Evolutionary conservation across 257 asterid species (phyloP), one percentile per base, ranked within the genome.

Genomic region (Apocynum venetum): DNA sequence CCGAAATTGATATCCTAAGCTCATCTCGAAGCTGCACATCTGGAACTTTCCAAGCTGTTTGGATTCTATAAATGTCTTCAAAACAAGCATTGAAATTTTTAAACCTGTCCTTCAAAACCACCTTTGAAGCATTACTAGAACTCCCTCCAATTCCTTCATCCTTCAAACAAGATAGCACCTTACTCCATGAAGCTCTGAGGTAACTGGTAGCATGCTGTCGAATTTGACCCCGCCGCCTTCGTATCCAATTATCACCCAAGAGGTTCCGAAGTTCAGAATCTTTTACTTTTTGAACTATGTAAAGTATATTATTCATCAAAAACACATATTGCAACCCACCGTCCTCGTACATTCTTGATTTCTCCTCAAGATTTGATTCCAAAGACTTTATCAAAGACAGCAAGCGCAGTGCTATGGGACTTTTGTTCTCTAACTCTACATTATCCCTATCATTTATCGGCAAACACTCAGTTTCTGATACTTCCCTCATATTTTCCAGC

Each of bases 11-110:
- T 79, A 96, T 91, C 83, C 93, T 86, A 75, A 96, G 99, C 85
- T 96, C 98, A 80, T 96, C 99, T 0, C 99, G 95, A 71, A 96
- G 97, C 84, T 96, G 99, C 69, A 89, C 82, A 85, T 96, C 98
- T 25, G 96, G 97, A 47, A 96, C 97, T 87, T 91, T 93, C 98
- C 99, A 96, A 77, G 95, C 92, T 0, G 98, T 90, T 81, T 96
- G 99, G 60, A 84, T 84, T 87, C 98, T 83, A 75, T 91, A 93
- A 38, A 90, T 84, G 44, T 93, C 99, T 81, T 96, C 99, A 69
- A 96, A 96, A 83, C 97, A 93, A 63, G 93, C 89, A 74, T 96
- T 96, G 83, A 96, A 93, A 80, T 82, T 96, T 91, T 93, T 96
- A 78, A 96, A 96, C 68, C 97, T 89, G 81, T 93, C 98, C 82